Conservation (phyloP, 2,329 filamentous ascomycete genomes). For the Botrytis medusae region DNA sequence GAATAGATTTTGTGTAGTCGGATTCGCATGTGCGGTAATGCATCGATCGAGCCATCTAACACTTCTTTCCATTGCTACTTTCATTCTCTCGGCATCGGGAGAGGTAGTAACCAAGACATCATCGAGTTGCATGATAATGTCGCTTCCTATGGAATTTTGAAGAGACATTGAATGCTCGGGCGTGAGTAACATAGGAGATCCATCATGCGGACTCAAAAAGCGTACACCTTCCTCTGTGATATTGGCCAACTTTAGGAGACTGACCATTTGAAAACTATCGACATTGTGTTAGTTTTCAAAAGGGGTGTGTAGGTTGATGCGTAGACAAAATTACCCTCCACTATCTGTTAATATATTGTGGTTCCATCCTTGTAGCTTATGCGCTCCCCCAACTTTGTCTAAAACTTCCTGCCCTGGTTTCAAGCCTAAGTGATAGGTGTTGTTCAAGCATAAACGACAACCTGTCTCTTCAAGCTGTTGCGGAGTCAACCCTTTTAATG, state of each 20-base stretch:
- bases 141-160: slow-evolving; percentile 95
- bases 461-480: slow-evolving; percentile 87
- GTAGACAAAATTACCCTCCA: slow-evolving; percentile 55
- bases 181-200: slow-evolving; percentile 91
- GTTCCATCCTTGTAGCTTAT: slow-evolving; percentile 92
- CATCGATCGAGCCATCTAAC: slow-evolving; percentile 96
- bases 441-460: slow-evolving; percentile 91
- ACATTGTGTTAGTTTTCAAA: slow-evolving; percentile 15
- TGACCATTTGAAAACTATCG: slow-evolving; percentile 97
- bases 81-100: slow-evolving; percentile 82
- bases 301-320: slow-evolving; percentile 8
- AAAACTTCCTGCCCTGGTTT: slow-evolving; percentile 92
- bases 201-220: slow-evolving; percentile 95
- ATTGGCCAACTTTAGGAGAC: slow-evolving; percentile 85
- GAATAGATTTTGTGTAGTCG: slow-evolving; percentile 85
- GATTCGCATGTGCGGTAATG: slow-evolving; percentile 83
- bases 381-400: slow-evolving; percentile 84
- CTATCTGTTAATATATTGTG: slow-evolving; percentile 90
- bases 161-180: slow-evolving; percentile 95
- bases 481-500: slow-evolving; percentile 89
- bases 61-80: slow-evolving; percentile 91
- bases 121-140: slow-evolving; percentile 99
- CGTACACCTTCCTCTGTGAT: slow-evolving; percentile 92
- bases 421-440: slow-evolving; percentile 94
- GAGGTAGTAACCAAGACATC: slow-evolving; percentile 97